Conservation (phyloP, 495 filamentous ascomycete species). For the Tetracladium marchalianum region DNA sequence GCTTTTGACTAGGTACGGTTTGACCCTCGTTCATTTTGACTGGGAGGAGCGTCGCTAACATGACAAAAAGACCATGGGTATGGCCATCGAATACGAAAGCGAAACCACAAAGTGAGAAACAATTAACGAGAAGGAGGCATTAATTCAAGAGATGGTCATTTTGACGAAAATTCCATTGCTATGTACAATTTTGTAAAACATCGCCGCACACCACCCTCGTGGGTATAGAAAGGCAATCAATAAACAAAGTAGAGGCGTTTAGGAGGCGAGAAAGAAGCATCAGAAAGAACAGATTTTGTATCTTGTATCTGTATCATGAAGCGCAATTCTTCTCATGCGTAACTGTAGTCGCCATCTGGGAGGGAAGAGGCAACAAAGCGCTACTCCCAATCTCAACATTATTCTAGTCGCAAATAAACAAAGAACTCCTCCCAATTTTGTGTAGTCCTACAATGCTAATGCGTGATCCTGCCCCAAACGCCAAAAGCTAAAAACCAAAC, state of each 20-base stretch:
- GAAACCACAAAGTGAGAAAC: neutral
- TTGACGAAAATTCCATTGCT: neutral
- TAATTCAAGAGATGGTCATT: neutral
- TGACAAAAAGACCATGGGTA: constrained; percentile 11
- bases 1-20: constrained; percentile 16
- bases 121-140: neutral
- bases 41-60: neutral
- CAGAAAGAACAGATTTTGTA: too few relatives aligned
- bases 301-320: too few relatives aligned
- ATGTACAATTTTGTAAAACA: constrained; percentile 13
- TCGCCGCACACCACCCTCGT: neutral
- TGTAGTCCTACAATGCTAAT: too few relatives aligned
- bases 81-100: constrained; percentile 8
- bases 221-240: too few relatives aligned
- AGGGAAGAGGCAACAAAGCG: too few relatives aligned
- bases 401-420: too few relatives aligned
- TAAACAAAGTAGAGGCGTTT: too few relatives aligned
- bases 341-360: too few relatives aligned
- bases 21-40: neutral
- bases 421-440: too few relatives aligned
- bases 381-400: too few relatives aligned
- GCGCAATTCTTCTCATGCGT: too few relatives aligned
- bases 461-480: neutral
- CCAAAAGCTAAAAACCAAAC: neutral
- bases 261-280: too few relatives aligned